Percentiles rank a stretch among this genome's conserved stretches.
phyloP scores from a whole-genome alignment of 2,329 filamentous ascomycete genomes.

The Clathrospora elynae region DNA sequence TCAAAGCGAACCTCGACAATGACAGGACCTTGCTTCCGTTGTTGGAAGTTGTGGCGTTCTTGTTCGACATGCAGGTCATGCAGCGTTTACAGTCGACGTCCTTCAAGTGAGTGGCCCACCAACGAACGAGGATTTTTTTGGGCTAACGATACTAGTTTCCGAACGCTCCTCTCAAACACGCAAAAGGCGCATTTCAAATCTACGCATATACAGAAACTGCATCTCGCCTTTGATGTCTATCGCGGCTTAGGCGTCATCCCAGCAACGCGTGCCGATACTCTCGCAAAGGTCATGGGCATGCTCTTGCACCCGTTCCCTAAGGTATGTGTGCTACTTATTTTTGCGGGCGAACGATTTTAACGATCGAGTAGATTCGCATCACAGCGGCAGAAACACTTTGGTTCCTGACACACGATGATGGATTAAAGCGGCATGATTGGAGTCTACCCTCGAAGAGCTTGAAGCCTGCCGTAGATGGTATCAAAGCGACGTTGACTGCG shows the following conservation, averaged over 20 bases:
- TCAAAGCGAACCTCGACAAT: conserved; percentile 49
- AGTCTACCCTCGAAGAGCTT: conserved; percentile 40
- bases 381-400: conserved; percentile 51
- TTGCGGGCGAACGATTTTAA: conserved; percentile 7
- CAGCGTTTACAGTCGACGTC: conserved; percentile 44
- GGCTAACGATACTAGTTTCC: conserved; percentile 49
- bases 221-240: conserved; percentile 81
- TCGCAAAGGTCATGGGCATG: conserved; percentile 73
- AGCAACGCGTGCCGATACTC: conserved; percentile 60
- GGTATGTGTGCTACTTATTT: conserved; percentile 50
- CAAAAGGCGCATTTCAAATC: conserved; percentile 85
- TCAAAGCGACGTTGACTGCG: conserved; percentile 18
- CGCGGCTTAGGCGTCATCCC: conserved; percentile 66
- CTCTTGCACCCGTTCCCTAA: conserved; percentile 82
- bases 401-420: conserved; percentile 44
- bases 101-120: conserved; percentile 59
- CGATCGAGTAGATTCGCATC: conserved; percentile 34
- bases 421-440: conserved; percentile 36
- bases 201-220: conserved; percentile 78
- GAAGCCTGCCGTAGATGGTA: conserved; percentile 36
- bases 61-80: conserved; percentile 58
- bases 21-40: conserved; percentile 77
- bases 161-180: conserved; percentile 68
- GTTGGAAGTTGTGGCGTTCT: conserved; percentile 76
- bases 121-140: not conserved